A percentile compares a stretch with the other conserved stretches of the same genome.
phyloP scores from a whole-genome alignment of 306 rosid genomes.

The Cicer yamashitae region DNA sequence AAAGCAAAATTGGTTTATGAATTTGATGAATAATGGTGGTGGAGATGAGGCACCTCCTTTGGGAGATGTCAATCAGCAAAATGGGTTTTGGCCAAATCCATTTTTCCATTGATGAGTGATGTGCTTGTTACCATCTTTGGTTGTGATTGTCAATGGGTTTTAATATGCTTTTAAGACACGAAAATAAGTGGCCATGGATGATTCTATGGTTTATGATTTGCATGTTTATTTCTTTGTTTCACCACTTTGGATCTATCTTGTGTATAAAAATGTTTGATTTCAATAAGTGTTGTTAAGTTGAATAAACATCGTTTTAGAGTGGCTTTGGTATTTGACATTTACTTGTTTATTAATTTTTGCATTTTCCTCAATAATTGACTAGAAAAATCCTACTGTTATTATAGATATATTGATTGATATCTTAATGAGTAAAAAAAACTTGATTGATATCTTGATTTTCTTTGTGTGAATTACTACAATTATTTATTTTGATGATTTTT shows the following conservation, averaged over 20 bases:
- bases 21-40: constrained; percentile 47
- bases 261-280: constrained; percentile 5
- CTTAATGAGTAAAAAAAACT: not conserved
- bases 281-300: not conserved
- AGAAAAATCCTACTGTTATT: too few relatives aligned
- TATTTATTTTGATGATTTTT: not conserved
- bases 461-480: not conserved
- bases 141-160: constrained; percentile 3
- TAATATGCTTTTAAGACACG: not conserved
- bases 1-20: constrained; percentile 50
- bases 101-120: constrained; percentile 44
- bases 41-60: constrained; percentile 42
- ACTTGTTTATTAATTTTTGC: not conserved
- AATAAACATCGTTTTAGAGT: constrained; percentile 15
- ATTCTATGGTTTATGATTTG: constrained; percentile 6
- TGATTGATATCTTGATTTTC: not conserved
- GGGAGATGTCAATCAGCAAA: constrained; percentile 43
- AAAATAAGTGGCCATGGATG: constrained; percentile 39
- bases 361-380: too few relatives aligned
- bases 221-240: constrained; percentile 27
- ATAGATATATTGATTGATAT: not conserved
- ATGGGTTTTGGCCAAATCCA: constrained; percentile 47
- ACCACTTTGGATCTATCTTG: constrained; percentile 1
- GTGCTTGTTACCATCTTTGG: constrained; percentile 2
- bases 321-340: not conserved